phyloP scores from a whole-genome alignment of 345 rosid species.

The Brassica nigra region DNA sequence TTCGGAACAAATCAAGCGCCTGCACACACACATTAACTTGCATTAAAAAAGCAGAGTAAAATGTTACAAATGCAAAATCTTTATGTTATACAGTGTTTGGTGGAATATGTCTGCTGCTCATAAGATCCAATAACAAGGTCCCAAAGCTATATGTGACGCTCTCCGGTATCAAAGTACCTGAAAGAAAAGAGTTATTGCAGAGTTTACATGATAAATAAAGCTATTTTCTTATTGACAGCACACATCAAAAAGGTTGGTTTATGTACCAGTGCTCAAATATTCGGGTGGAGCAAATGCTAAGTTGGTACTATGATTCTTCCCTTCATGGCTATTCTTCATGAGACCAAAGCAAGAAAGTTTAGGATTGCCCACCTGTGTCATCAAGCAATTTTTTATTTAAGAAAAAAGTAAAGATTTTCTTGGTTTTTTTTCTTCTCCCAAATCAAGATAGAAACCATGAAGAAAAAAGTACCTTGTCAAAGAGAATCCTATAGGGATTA shows the following conservation, averaged over 20 bases:
- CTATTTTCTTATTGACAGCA: neutral
- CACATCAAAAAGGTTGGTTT: neutral
- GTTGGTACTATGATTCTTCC: slow-evolving; percentile 85
- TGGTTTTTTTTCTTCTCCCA: neutral
- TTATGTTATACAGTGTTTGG: slow-evolving; percentile 77
- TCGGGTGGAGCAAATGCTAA: slow-evolving; percentile 97
- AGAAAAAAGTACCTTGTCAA: slow-evolving; percentile 58
- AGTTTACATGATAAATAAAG: neutral
- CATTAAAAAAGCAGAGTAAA: slow-evolving; percentile 38
- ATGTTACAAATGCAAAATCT: slow-evolving; percentile 4
- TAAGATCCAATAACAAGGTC: slow-evolving; percentile 86
- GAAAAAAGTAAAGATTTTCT: neutral
- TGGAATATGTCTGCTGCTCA: slow-evolving; percentile 92
- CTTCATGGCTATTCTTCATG: slow-evolving; percentile 87
- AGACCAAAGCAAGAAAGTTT: slow-evolving; percentile 93
- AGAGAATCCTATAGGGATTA: slow-evolving; percentile 79
- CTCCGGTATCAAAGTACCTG: slow-evolving; percentile 88
- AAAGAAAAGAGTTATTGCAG: neutral
- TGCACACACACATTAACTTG: slow-evolving; percentile 41
- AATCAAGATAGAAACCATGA: neutral
- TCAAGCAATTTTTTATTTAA: neutral
- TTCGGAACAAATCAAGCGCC: slow-evolving; percentile 94
- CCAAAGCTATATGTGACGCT: slow-evolving; percentile 96
- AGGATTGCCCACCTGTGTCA: slow-evolving; percentile 83
- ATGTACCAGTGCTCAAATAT: slow-evolving; percentile 72